Percentiles rank a stretch among this genome's conserved stretches.
Evolutionary conservation across 1,284 basidiomycete species (phyloP).

Genomic region (Blastosporella zonata): DNA sequence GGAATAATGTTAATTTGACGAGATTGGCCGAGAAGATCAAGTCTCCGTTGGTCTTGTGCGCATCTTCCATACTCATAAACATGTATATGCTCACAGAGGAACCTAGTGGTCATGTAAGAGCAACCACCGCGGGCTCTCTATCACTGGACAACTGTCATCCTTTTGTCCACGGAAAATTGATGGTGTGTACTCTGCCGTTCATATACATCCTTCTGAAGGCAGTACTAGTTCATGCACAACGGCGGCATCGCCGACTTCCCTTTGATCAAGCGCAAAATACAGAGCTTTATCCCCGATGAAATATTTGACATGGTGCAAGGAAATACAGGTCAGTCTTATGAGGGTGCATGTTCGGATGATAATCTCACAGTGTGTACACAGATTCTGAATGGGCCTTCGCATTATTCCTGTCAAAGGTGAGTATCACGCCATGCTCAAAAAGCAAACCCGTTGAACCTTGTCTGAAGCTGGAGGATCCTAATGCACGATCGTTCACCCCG

Average conservation of each 20-base stretch:
- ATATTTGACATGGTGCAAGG: constrained; percentile 85
- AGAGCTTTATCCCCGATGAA: constrained; percentile 73
- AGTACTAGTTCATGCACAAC: constrained; percentile 91
- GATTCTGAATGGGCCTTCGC: constrained; percentile 97
- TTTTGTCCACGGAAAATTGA: constrained; percentile 83
- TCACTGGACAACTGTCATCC: constrained; percentile 95
- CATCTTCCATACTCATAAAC: constrained; percentile 11
- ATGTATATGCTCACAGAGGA: neutral
- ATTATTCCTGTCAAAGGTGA: constrained; percentile 81
- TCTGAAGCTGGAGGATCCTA: constrained; percentile 73
- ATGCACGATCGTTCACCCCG: constrained; percentile 67
- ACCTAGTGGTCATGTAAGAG: constrained; percentile 82
- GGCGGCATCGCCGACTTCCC: constrained; percentile 83
- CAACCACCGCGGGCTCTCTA: constrained; percentile 81
- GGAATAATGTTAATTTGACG: constrained; percentile 90
- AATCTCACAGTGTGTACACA: constrained; percentile 26
- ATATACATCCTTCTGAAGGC: constrained; percentile 1
- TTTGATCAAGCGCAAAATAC: constrained; percentile 78
- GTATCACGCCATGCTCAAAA: constrained; percentile 13
- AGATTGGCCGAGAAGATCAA: constrained; percentile 94
- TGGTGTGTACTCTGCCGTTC: constrained; percentile 50
- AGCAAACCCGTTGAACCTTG: constrained; percentile 14
- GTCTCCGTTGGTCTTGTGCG: constrained; percentile 88
- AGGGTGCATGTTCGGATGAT: neutral
- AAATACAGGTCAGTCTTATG: constrained; percentile 70